phyloP scores from a whole-genome alignment of 73 alveolate genomes.

The Stentor roeselii region DNA sequence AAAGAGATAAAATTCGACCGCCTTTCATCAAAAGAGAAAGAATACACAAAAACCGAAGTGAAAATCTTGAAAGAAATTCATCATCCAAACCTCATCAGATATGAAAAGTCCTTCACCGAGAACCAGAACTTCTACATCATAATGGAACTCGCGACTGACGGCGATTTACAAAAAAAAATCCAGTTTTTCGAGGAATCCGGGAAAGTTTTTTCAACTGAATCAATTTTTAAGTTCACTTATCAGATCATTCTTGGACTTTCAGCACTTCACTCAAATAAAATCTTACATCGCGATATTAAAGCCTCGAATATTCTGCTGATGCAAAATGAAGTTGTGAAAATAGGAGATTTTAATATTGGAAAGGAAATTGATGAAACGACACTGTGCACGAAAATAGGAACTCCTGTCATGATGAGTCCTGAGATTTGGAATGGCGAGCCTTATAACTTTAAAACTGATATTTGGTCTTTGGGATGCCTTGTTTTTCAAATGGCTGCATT shows the following conservation, averaged over 20 bases:
- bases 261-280: slow-evolving; percentile 77
- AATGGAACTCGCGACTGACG: slow-evolving; percentile 27
- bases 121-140: slow-evolving; percentile 29
- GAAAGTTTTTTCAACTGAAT: not conserved
- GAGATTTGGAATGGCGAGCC: slow-evolving; percentile 38
- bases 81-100: slow-evolving; percentile 34
- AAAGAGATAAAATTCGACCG: slow-evolving; percentile 23
- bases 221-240: not conserved
- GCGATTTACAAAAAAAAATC: not conserved
- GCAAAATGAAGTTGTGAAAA: slow-evolving; percentile 79
- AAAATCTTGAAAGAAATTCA: slow-evolving; percentile 26
- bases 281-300: slow-evolving; percentile 86
- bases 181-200: not conserved
- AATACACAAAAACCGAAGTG: not conserved
- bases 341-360: slow-evolving; percentile 91
- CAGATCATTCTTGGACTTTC: slow-evolving; percentile 53
- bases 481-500: slow-evolving; percentile 64
- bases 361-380: slow-evolving; percentile 73
- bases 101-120: slow-evolving; percentile 27
- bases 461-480: slow-evolving; percentile 37
- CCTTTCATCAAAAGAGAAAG: not conserved
- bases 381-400: slow-evolving; percentile 67
- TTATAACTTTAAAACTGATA: slow-evolving; percentile 36
- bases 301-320: slow-evolving; percentile 81
- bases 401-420: slow-evolving; percentile 37